Evolutionary conservation across 2,329 filamentous ascomycete species (phyloP).

Genomic region (Diaporthe velutina): DNA sequence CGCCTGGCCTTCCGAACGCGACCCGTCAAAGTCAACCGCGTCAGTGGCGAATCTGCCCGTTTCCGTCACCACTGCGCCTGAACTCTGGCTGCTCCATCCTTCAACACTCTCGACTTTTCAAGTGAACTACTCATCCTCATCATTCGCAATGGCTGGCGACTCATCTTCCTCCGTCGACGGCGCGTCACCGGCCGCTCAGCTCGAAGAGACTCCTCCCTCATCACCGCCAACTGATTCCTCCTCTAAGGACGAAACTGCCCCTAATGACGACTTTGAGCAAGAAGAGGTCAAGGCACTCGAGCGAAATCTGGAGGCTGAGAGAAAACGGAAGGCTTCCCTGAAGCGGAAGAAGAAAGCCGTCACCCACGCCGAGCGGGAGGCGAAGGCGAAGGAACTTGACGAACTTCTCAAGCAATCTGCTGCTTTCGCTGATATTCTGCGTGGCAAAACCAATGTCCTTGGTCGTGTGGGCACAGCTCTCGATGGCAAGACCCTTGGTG

Average conservation of each 20-base stretch:
- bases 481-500: constrained; percentile 70
- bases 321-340: constrained; percentile 54
- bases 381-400: constrained; percentile 71
- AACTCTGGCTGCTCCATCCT: background rate
- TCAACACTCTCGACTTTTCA: background rate
- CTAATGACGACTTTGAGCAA: constrained; percentile 46
- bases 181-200: constrained; percentile 4
- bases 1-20: background rate
- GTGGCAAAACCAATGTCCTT: constrained; percentile 72
- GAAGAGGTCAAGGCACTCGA: constrained; percentile 61
- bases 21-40: background rate
- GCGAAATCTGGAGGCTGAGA: constrained; percentile 63
- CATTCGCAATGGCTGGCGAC: constrained; percentile 31
- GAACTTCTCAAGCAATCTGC: constrained; percentile 70
- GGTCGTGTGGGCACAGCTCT: constrained; percentile 72
- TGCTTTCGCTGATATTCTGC: constrained; percentile 73
- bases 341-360: constrained; percentile 63
- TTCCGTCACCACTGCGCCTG: background rate
- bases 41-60: constrained; percentile 14
- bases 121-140: background rate
- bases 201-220: constrained; percentile 51
- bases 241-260: constrained; percentile 42
- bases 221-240: constrained; percentile 50
- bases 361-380: constrained; percentile 66
- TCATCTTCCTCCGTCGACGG: constrained; percentile 12